Evolutionary conservation across 2,329 filamentous ascomycete species (phyloP), one percentile per base, ranked within the genome.

Genomic region (Colletotrichum costaricense): DNA sequence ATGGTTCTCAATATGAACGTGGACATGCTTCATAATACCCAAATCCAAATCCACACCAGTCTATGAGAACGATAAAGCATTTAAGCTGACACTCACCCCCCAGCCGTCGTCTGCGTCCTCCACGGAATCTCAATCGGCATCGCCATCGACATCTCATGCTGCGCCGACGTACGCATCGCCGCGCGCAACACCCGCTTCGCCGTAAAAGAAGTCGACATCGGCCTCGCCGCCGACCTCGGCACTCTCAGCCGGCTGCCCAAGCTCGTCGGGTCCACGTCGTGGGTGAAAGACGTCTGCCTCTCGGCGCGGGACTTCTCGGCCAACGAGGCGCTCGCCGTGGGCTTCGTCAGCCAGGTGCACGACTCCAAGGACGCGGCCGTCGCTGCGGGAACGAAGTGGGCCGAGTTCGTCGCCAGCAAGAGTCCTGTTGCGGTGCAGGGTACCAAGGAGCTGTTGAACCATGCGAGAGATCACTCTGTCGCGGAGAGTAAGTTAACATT

Each of bases 361-460:
- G 87, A 88, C 58, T 86, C 84, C 72, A 94, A 97, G 84, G 86
- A 86, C 22, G 88, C 87, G 56, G 89, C 93, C 2, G 80, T 97
- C 28, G 83, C 84, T 54, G 88, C 88, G 49, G 95, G 88, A 0
- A 60, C 95, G 73, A 86, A 90, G 75, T 79, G 94, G 78, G 94
- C 93, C 1, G 83, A 79, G 12, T 78, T 91, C 78, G 89, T 98
- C 72, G 93, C 94, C 33, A 85, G 81, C 22, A 98, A 98, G 88
- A 97, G 94, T 79, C 96, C 96, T 0, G 92, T 98, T 26, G 95
- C 95, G 1, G 93, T 96, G 75, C 91, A 95, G 85, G 93, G 94
- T 6, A 97, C 95, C 9, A 98, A 98, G 86, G 93, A 97, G 84
- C 83, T 97, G 75, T 80, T 98, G 79, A 95, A 97, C 82, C 94